These are phyloP conservation scores for Apiospora koreana DNA, from an alignment of 2,329 filamentous ascomycete species.

Conservation along the genomic window DNA sequence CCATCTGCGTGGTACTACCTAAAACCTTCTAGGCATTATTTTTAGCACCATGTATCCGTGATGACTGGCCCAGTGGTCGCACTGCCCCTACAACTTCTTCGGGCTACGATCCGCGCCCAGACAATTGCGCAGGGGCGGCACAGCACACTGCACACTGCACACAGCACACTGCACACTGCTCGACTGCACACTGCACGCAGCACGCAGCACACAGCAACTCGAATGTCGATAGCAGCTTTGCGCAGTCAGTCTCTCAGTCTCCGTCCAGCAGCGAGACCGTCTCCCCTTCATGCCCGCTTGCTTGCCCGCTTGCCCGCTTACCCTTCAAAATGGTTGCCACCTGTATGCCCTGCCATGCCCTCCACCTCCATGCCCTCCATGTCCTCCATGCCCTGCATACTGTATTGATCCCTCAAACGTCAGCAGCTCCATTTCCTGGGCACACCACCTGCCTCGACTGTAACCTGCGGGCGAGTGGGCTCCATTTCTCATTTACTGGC, in stretches of 20 bases:
- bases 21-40: neutral
- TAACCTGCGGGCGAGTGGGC: neutral
- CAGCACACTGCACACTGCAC: neutral
- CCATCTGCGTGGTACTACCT: neutral
- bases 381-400: neutral
- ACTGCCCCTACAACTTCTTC: slow-evolving; percentile 6
- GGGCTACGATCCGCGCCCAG: slow-evolving; percentile 6
- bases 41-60: neutral
- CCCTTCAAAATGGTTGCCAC: neutral
- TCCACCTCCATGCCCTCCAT: neutral
- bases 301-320: neutral
- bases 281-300: no score
- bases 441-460: neutral
- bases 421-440: slow-evolving; percentile 2
- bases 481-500: slow-evolving; percentile 1
- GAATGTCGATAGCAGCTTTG: no score
- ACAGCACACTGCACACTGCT: no score
- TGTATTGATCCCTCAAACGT: slow-evolving; percentile 8
- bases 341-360: no score
- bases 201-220: no score
- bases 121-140: neutral
- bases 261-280: neutral
- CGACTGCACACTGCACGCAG: neutral
- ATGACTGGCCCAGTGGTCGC: neutral
- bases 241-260: no score